Evolutionary conservation across 2,329 filamentous ascomycete genomes (phyloP), one percentile per base, ranked within the genome.

Genomic region (Pseudogymnoascus sp.): DNA sequence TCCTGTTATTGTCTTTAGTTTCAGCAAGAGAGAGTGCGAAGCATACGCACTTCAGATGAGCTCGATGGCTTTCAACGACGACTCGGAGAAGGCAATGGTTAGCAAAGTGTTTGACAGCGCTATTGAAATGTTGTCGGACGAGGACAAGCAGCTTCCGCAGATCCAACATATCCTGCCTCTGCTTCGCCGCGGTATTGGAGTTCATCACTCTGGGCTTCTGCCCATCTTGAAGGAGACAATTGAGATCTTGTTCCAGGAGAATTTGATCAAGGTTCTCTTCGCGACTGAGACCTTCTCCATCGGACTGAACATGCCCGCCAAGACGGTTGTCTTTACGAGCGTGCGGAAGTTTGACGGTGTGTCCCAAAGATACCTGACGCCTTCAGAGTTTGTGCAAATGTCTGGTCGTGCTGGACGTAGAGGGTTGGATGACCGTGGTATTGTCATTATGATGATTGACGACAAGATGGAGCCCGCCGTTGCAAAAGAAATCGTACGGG

Each of bases 391-490:
- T 76, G 91, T 99, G 61, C 95, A 99, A 74, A 99, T 99, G 95
- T 96, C 95, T 62, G 95, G 95, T 66, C 90, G 95, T 77, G 95
- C 95, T 65, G 95, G 95, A 73, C 90, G 95, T 83, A 88, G 95
- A 85, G 95, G 95, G 77, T 89, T 99, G 62, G 95, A 99, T 78
- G 93, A 97, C 66, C 89, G 95, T 68, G 95, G 95, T 83, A 96
- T 98, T 70, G 95, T 99, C 69, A 98, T 99, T 75, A 98, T 99
- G 91, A 98, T 99, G 93, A 90, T 99, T 66, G 89, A 96, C 72
- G 90, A 96, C 75, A 91, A 95, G 78, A 93, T 99, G 79, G 95
- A 99, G 72, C 95, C 95, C 1, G 87, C 91, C 2, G 87, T 89
- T n/a, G 93, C 95, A 43, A 96, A 96, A 77, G 88, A 90, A 67